phyloP scores from a whole-genome alignment of 1,139 yeast genomes.

The Entelexis paramagnoliae region DNA sequence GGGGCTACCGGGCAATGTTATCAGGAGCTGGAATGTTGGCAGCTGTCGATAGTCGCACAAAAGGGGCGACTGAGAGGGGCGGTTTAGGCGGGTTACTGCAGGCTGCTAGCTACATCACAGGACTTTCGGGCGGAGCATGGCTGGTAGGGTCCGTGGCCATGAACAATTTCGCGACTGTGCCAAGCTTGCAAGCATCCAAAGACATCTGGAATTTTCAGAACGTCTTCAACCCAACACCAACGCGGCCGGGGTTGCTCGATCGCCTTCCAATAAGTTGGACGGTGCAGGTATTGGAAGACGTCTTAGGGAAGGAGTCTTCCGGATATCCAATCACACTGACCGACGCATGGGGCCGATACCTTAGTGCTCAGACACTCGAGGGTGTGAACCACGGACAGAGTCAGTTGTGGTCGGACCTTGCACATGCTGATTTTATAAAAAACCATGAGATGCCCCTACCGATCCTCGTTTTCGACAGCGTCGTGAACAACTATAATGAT shows the following conservation, averaged over 20 bases:
- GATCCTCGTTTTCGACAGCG: slow-evolving; percentile 63
- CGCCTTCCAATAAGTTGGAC: slow-evolving; percentile 4
- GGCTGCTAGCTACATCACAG: slow-evolving; percentile 61
- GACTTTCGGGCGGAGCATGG: slow-evolving; percentile 44
- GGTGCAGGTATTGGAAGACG: slow-evolving; percentile 36
- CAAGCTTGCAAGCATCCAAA: slow-evolving; percentile 39
- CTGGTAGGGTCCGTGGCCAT: slow-evolving; percentile 64
- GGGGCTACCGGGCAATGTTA: slow-evolving; percentile 88
- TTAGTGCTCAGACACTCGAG: slow-evolving; percentile 51
- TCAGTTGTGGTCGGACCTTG: slow-evolving; percentile 45
- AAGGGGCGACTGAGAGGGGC: slow-evolving; percentile 56
- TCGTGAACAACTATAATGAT: slow-evolving; percentile 42
- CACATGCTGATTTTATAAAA: slow-evolving; percentile 30
- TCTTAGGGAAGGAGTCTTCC: slow-evolving; percentile 49
- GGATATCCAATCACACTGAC: slow-evolving; percentile 65
- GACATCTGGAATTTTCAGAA: slow-evolving; percentile 59
- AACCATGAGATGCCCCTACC: slow-evolving; percentile 64
- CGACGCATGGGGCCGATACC: slow-evolving; percentile 78
- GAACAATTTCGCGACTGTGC: slow-evolving; percentile 72
- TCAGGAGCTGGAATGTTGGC: slow-evolving; percentile 80
- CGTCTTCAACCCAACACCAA: slow-evolving; percentile 33
- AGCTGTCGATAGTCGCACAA: slow-evolving; percentile 72
- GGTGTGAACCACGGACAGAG: slow-evolving; percentile 8
- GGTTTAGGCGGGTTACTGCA: slow-evolving; percentile 66
- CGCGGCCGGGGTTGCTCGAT: slow-evolving; percentile 26